Base-by-base conservation (phyloP, 306 rosid genomes). In the Alnus glutinosa region DNA sequence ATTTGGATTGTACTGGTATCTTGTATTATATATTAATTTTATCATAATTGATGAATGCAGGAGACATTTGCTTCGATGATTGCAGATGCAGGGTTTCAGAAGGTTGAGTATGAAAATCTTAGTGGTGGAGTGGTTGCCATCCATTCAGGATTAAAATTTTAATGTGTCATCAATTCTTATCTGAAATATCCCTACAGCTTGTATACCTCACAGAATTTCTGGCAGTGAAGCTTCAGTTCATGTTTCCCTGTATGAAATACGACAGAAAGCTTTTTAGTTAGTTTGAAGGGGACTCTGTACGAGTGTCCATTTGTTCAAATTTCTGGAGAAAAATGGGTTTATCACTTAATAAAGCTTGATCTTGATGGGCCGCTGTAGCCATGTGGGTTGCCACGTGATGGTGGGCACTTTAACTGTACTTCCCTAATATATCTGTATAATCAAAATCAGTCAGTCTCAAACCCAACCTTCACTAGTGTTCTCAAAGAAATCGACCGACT, bases 81-180 rank as follows among this genome's bases (percentile, higher is more conserved):
- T 34, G 91, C 79, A 0, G 93, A 91, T 54, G 93, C 97, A 9
- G 98, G 98, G 58, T 95, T 95, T 79, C 92, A 93, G 82, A 91
- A 91, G 73, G 98, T 93, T 5, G 96, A 91, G 85, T 93, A 89
- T 70, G 98, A 95, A 81, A 95, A 90, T 82, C 89, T 93, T 30
- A 94, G 93, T 42, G 98, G 99, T 30, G 99, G 99, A 80, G 98
- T 95, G 76, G 99, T 91, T 64, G 90, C 99, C 28, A 86, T 93
- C 72, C 99, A 95, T 84, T 91, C 98, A 2, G 97, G 99, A 52
- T 74, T 91, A 70, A 95, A 95, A 87, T 14, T 95, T 52, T 92
- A 83, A 77, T 44, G 49, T 8, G 74, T 81, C 28, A 48, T 34
- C 2, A 13, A 19, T 30, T 61, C 48, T 44, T 13, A 19, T 36